Evolutionary conservation across 768 basidiomycete genomes (phyloP).

Genomic region (Leccinum subgranulosum): DNA sequence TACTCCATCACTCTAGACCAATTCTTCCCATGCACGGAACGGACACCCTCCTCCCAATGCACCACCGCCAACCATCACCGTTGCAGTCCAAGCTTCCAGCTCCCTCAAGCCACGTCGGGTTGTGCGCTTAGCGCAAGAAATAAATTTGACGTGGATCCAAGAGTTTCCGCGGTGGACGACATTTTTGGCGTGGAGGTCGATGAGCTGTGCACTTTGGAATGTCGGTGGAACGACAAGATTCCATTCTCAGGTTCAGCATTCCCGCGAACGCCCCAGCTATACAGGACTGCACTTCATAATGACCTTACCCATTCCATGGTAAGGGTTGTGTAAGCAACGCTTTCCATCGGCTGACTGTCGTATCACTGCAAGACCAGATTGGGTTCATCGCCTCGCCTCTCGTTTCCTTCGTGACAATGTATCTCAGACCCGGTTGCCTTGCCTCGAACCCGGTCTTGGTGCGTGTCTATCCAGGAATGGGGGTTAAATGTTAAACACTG

Average conservation of each 20-base stretch:
- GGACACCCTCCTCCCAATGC: not conserved
- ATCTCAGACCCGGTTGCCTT: slow-evolving; percentile 17
- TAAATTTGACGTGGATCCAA: not conserved
- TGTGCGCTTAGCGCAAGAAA: not conserved
- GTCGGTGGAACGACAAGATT: not conserved
- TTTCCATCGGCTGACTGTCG: not conserved
- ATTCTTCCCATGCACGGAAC: not conserved
- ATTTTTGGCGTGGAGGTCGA: not conserved
- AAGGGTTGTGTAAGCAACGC: not conserved
- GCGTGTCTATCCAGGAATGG: slow-evolving; percentile 17
- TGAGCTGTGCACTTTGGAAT: slow-evolving; percentile 7
- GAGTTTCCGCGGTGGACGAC: not conserved
- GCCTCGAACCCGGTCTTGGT: slow-evolving; percentile 16
- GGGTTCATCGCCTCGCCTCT: slow-evolving; percentile 21
- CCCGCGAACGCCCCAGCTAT: slow-evolving; percentile 29
- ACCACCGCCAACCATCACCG: not conserved
- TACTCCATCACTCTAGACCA: not conserved
- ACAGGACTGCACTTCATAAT: slow-evolving; percentile 43
- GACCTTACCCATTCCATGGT: slow-evolving; percentile 56
- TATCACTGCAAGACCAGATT: slow-evolving; percentile 18
- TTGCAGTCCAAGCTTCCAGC: too few relatives aligned
- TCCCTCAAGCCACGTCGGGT: too few relatives aligned
- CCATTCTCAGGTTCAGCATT: not conserved
- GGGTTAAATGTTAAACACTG: slow-evolving; percentile 12
- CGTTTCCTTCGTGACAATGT: slow-evolving; percentile 10